Base-by-base conservation (phyloP, 2,329 filamentous ascomycete species). In the Cladosporium colombiae region DNA sequence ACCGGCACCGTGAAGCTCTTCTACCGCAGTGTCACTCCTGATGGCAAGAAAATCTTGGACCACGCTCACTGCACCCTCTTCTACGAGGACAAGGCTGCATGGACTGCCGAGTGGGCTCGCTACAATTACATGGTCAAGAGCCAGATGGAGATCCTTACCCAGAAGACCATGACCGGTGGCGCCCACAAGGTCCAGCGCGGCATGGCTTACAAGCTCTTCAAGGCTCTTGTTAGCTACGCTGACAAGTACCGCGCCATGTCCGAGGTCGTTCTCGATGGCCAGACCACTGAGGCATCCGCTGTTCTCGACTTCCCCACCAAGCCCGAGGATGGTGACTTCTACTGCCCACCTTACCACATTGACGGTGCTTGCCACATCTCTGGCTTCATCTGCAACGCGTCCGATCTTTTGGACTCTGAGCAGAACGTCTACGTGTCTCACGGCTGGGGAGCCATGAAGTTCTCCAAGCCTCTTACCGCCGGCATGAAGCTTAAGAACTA, bases 131-230 rank as follows among this genome's bases (percentile, higher is more conserved):
- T 84, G 82, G 82, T 84, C 60, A 81, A 84, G 74, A 79, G 78
- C 58, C 82, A 84, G 74, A 80, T 84, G 65, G 81, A 93, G 74
- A 82, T 92, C 40, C 87, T 94, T 74, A 86, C 87, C 72, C 83
- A 85, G 68, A 89, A 87, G 66, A 88, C 90, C 64, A 80, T 85
- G 71, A 83, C 81, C 37, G 90, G 90, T 46, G 84, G 85, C 65
- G 89, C 89, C 31, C 89, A 90, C 75, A 90, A 91, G 78, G 85
- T 93, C 68, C 86, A 89, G 59, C 87, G 89, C 29, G 89, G 89
- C 37, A 86, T 93, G 80, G 89, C 89, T 16, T 95, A 95, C 84
- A 93, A 93, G 79, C 84, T 89, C 61, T 87, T 87, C 79, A 84
- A 84, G 72, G 81, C 83, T 62, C 78, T 87, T 35, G 85, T 87